These are phyloP conservation scores for Mangifera indica DNA, from an alignment of 345 rosid genomes.

Conservation along the genomic window DNA sequence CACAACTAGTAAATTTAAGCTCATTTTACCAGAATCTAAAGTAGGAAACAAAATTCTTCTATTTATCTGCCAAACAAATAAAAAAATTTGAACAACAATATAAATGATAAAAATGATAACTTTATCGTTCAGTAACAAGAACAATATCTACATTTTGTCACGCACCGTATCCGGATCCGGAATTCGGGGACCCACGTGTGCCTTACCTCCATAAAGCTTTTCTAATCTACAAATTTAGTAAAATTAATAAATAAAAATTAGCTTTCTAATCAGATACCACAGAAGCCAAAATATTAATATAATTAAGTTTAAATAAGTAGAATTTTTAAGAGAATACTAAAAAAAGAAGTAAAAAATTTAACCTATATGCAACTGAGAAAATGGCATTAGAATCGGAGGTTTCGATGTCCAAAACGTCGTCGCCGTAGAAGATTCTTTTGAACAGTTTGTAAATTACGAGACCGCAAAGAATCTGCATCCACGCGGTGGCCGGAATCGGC, in stretches of 20 bases:
- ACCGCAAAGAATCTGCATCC: slow-evolving; percentile 79
- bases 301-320: background rate
- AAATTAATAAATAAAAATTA: background rate
- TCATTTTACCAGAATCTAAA: background rate
- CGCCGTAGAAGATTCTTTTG: slow-evolving; percentile 50
- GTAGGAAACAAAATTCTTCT: background rate
- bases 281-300: background rate
- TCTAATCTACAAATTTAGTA: slow-evolving; percentile 50
- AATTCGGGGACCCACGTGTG: slow-evolving; percentile 79
- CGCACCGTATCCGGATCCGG: slow-evolving; percentile 82
- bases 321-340: background rate
- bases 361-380: slow-evolving; percentile 75
- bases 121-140: slow-evolving; percentile 65
- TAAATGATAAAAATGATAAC: background rate
- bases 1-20: background rate
- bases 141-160: slow-evolving; percentile 70
- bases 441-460: slow-evolving; percentile 53
- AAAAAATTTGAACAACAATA: background rate
- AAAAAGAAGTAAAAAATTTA: background rate
- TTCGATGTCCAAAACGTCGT: slow-evolving; percentile 54
- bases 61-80: background rate
- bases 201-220: slow-evolving; percentile 84
- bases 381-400: slow-evolving; percentile 63
- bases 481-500: slow-evolving; percentile 38
- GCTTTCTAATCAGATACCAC: too few relatives aligned